phyloP scores from a whole-genome alignment of 768 basidiomycete genomes.

The Saitozyma sp. region DNA sequence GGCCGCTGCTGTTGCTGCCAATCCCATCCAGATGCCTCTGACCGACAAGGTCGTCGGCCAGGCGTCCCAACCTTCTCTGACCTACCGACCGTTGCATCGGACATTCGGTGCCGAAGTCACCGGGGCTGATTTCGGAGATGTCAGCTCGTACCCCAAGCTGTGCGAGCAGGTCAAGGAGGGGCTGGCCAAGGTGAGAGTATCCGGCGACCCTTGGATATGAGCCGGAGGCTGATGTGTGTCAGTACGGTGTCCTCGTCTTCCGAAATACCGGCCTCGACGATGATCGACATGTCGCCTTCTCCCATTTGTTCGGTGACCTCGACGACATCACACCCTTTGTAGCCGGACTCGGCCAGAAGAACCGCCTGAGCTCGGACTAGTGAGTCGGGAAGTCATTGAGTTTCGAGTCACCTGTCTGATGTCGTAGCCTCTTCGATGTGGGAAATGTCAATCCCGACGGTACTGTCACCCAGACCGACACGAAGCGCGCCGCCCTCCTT shows the following conservation, averaged over 20 bases:
- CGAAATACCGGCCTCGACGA: slow-evolving; percentile 49
- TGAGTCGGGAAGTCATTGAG: slow-evolving; percentile 1
- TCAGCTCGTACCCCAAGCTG: neutral
- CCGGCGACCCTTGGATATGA: too few species aligned
- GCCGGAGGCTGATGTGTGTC: too few species aligned
- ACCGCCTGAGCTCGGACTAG: slow-evolving; percentile 21
- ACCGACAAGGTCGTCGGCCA: too few species aligned
- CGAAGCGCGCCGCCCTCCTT: neutral
- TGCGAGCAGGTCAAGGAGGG: slow-evolving; percentile 35
- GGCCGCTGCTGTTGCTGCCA: too few species aligned
- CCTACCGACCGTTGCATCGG: slow-evolving; percentile 33
- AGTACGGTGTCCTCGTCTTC: slow-evolving; percentile 48
- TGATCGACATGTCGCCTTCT: slow-evolving; percentile 34
- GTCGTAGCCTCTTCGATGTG: slow-evolving; percentile 24
- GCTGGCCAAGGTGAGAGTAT: slow-evolving; percentile 7
- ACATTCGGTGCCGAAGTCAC: slow-evolving; percentile 41
- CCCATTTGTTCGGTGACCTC: neutral
- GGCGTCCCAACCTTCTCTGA: too few species aligned
- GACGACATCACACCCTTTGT: neutral
- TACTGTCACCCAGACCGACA: slow-evolving; percentile 11
- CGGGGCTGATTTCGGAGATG: slow-evolving; percentile 41
- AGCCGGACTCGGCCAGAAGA: slow-evolving; percentile 14
- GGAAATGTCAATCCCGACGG: slow-evolving; percentile 25
- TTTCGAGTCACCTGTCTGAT: neutral
- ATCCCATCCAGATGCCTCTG: too few species aligned